Base-by-base conservation (phyloP, 2,329 filamentous ascomycete genomes). In the Neurospora sp. region DNA sequence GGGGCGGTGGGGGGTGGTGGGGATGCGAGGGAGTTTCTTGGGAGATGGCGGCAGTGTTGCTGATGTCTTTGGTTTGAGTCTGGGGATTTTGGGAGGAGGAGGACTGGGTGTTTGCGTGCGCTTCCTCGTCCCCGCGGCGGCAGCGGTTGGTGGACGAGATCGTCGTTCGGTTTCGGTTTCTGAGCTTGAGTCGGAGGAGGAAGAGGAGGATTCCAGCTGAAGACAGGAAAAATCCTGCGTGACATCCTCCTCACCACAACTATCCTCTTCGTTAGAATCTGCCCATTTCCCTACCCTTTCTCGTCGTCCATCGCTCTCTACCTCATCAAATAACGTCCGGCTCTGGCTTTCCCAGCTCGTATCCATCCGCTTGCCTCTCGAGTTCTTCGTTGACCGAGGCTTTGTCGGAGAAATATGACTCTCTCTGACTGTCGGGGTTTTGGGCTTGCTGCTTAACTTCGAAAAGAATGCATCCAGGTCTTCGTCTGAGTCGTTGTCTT, bases 1-100 rank as follows among this genome's bases (percentile, higher is more conserved):
- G 28, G 83, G 83, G 36, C 82, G 79, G 70, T 88, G 83, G 3
- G 86, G 85, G 1, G 86, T 86, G 41, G 80, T 80, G 2, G 87
- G 87, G 52, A 89, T 86, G 0, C 79, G 79, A 3, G 75, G 69
- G 1, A 79, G 74, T 69, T 79, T 81, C 68, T 77, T 80, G 6
- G 79, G 78, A 3, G 19, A 17, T 6, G 73, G 71, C 2, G 72
- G 73, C 1, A 68, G 72, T 23, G 74, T 74, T 33, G 77, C 73
- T 57, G 72, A 37, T 39, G 66, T 67, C 40, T 37, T 66, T 69
- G 57, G 39, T 67, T 40, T 68, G 69, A 23, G n/a, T 23, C 19
- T 39, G 23, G 40, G 67, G 57, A 46, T 67, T 17, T 52, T 57
- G 52, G 19, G 15, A 68, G 3, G 17, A 69, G 17, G 72, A 62